These are phyloP conservation scores for Protomyces pachydermus DNA, from an alignment of 1,139 yeast species.

Conservation along the genomic window DNA sequence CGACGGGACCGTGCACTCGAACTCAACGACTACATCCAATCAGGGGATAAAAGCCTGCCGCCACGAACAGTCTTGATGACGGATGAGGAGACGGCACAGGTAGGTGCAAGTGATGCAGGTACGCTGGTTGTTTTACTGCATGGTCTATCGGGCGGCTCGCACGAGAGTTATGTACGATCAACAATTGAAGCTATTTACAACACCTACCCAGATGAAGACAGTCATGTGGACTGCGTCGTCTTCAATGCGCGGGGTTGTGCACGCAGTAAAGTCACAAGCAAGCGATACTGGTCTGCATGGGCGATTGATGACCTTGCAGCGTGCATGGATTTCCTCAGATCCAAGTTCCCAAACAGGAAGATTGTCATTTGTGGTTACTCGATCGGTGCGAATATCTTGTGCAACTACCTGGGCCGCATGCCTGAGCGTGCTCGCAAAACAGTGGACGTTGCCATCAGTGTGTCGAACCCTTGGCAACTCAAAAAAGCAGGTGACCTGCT, in stretches of 20 bases:
- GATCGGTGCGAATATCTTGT: constrained; percentile 75
- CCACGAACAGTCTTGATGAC: constrained; percentile 70
- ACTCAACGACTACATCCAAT: constrained; percentile 27
- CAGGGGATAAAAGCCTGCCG: constrained; percentile 45
- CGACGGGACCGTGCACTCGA: constrained; percentile 48
- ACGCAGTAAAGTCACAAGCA: constrained; percentile 70
- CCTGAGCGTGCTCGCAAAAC: constrained; percentile 42
- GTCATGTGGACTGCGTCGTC: constrained; percentile 49
- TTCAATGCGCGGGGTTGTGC: constrained; percentile 84
- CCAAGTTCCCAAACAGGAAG: constrained; percentile 63
- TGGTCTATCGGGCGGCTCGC: constrained; percentile 90
- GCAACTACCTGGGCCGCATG: constrained; percentile 75
- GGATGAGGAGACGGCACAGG: constrained; percentile 44
- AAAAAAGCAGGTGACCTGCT: constrained; percentile 53
- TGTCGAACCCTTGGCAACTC: constrained; percentile 86
- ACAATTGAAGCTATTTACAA: constrained; percentile 35
- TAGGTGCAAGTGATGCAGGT: constrained; percentile 41
- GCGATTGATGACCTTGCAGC: constrained; percentile 70
- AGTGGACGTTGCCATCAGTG: constrained; percentile 59
- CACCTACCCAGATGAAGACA: not conserved
- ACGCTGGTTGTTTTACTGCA: constrained; percentile 72
- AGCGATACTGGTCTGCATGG: constrained; percentile 66
- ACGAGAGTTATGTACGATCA: constrained; percentile 78
- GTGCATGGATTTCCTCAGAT: constrained; percentile 50
- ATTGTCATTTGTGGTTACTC: constrained; percentile 77